These are phyloP conservation scores for Silene vulgaris DNA, from an alignment of 179 eudicot genomes.

Conservation along the genomic window DNA sequence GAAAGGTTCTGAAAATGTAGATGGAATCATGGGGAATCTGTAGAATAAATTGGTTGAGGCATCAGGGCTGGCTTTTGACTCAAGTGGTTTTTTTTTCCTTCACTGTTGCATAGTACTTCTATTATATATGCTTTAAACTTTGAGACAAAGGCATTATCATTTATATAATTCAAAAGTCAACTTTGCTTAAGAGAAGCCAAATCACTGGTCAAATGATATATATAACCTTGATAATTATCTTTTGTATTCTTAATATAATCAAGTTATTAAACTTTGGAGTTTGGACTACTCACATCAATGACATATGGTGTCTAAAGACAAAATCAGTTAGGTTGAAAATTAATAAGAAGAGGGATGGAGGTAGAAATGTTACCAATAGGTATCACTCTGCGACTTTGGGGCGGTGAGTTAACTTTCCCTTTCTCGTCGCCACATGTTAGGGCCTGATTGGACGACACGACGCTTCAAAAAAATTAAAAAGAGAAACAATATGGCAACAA, in stretches of 20 bases:
- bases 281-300: background rate
- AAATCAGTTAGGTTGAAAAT: background rate
- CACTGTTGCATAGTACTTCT: background rate
- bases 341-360: background rate
- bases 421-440: no score
- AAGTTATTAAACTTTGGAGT: no score
- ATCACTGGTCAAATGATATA: background rate
- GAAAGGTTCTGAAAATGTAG: background rate
- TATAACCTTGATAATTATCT: no score
- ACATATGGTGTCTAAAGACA: background rate
- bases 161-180: conserved; percentile 21
- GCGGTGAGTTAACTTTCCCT: background rate
- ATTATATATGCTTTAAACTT: background rate
- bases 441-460: no score
- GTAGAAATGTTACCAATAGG: background rate
- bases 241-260: no score
- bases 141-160: conserved; percentile 18
- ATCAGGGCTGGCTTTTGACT: background rate
- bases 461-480: no score
- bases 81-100: conserved; percentile 20
- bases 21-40: background rate
- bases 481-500: no score
- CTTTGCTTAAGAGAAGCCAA: conserved; percentile 7
- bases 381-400: background rate
- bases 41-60: conserved; percentile 7